These are phyloP conservation scores for Didymella segeticola DNA, from an alignment of 2,329 filamentous ascomycete species.

Conservation along the genomic window DNA sequence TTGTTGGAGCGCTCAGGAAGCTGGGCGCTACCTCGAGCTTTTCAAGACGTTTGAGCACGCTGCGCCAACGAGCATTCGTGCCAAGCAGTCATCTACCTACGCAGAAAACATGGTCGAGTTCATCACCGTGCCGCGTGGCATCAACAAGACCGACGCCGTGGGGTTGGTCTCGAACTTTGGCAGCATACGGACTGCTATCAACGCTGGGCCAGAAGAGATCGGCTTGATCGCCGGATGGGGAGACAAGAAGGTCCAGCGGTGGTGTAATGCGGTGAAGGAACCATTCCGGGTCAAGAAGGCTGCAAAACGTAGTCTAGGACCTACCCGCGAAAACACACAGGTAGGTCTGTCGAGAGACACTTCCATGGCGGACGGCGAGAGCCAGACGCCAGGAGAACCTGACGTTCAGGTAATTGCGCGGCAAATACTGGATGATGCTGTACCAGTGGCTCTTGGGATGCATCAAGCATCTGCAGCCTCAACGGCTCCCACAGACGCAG, in stretches of 20 bases:
- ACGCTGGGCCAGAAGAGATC: slow-evolving; percentile 86
- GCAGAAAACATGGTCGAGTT: slow-evolving; percentile 90
- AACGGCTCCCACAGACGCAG: slow-evolving; percentile 40
- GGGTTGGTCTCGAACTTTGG: slow-evolving; percentile 92
- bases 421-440: slow-evolving; percentile 39
- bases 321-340: slow-evolving; percentile 44
- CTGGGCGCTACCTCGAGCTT: slow-evolving; percentile 89
- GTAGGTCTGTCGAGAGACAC: slow-evolving; percentile 33
- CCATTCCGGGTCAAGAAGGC: slow-evolving; percentile 80
- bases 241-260: slow-evolving; percentile 89
- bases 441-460: slow-evolving; percentile 37
- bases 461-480: slow-evolving; percentile 27
- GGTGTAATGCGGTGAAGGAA: slow-evolving; percentile 82
- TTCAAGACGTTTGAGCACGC: slow-evolving; percentile 96
- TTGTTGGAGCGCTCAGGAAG: slow-evolving; percentile 94
- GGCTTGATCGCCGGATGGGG: slow-evolving; percentile 90
- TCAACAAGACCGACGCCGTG: slow-evolving; percentile 95
- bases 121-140: slow-evolving; percentile 83
- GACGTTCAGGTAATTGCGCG: slow-evolving; percentile 32
- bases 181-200: slow-evolving; percentile 83
- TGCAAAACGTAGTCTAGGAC: slow-evolving; percentile 57
- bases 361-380: slow-evolving; percentile 36
- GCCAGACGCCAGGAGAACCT: slow-evolving; percentile 15
- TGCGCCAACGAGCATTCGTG: slow-evolving; percentile 79
- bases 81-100: slow-evolving; percentile 83